Conservation (phyloP, 1,284 basidiomycete species). For the Xerocomus tenax region DNA sequence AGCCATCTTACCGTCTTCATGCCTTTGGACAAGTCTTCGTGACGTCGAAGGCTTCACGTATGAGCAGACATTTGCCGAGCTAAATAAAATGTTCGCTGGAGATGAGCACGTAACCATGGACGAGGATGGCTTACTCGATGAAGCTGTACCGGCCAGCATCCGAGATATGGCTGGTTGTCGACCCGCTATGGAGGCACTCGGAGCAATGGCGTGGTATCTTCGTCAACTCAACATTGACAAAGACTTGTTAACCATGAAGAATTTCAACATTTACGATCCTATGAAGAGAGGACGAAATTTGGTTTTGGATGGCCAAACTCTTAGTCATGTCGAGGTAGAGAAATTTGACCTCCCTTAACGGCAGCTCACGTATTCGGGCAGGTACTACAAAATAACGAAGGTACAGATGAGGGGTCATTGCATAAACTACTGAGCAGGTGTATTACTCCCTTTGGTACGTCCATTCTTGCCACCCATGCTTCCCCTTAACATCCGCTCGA, state of each 20-base stretch:
- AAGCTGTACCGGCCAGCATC: constrained; percentile 66
- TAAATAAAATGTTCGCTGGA: constrained; percentile 62
- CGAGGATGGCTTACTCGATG: constrained; percentile 36
- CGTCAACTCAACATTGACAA: constrained; percentile 89
- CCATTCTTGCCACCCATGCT: constrained; percentile 5
- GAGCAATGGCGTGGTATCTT: constrained; percentile 88
- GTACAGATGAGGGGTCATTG: constrained; percentile 81
- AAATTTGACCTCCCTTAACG: neutral
- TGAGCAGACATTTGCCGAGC: constrained; percentile 62
- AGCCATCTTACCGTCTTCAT: constrained; percentile 65
- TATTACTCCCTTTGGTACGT: constrained; percentile 78
- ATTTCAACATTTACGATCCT: constrained; percentile 94
- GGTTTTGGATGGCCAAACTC: constrained; percentile 84
- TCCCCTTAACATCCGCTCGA: constrained; percentile 10
- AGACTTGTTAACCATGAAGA: constrained; percentile 85
- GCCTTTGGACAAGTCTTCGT: constrained; percentile 82
- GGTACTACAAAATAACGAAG: constrained; percentile 86
- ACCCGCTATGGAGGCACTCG: constrained; percentile 74
- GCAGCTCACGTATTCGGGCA: constrained; percentile 26
- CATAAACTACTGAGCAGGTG: constrained; percentile 78
- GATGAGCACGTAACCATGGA: constrained; percentile 41
- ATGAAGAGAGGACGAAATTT: constrained; percentile 80
- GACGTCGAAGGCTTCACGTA: constrained; percentile 74
- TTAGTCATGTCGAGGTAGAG: constrained; percentile 82
- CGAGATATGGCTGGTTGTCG: constrained; percentile 58